phyloP scores from a whole-genome alignment of 768 basidiomycete species.

The Kwoniella pini region DNA sequence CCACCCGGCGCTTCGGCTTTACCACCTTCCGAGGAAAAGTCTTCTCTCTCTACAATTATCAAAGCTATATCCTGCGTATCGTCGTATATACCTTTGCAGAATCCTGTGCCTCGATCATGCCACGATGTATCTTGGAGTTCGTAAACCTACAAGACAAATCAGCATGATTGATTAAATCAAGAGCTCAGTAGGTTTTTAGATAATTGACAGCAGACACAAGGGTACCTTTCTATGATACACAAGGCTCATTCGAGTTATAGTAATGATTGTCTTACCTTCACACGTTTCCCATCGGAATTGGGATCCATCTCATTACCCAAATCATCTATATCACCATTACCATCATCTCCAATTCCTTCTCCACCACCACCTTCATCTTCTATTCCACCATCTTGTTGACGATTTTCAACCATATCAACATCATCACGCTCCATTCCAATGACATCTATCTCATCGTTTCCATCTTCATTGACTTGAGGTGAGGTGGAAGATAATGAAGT shows the following conservation, averaged over 20 bases:
- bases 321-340: conserved; percentile 17
- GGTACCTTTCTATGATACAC: no score
- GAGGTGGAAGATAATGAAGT: neutral
- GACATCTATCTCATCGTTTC: neutral
- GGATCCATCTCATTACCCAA: conserved; percentile 4
- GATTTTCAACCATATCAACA: conserved; percentile 20
- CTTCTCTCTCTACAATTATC: conserved; percentile 53
- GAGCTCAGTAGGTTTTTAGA: no score
- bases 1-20: conserved; percentile 43
- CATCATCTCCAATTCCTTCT: conserved; percentile 10
- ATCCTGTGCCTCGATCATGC: conserved; percentile 95
- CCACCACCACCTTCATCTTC: conserved; percentile 1
- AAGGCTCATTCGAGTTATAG: neutral
- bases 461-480: neutral
- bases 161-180: no score
- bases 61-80: conserved; percentile 52
- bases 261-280: conserved; percentile 35
- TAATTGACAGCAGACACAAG: no score
- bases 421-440: conserved; percentile 1
- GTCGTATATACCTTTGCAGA: conserved; percentile 80
- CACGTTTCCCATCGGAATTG: conserved; percentile 38
- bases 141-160: no score
- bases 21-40: conserved; percentile 28
- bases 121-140: conserved; percentile 86
- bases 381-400: conserved; percentile 13